Evolutionary conservation across 108 stramenopile genomes (phyloP).

Genomic region (Mediolabrus comicus): DNA sequence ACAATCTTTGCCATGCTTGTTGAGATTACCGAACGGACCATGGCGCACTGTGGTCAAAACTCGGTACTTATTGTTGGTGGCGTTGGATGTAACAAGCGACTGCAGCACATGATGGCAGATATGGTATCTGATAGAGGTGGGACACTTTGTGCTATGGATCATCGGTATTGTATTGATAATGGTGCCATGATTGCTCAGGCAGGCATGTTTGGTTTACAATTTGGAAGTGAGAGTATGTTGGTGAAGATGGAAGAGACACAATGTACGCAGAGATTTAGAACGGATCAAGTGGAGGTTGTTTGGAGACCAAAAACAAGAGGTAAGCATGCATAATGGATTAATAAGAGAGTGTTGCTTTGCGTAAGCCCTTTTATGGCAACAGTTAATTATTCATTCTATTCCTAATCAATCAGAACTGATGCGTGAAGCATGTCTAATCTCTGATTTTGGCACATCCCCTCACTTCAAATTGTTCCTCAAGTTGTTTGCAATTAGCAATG

Average conservation of each 20-base stretch:
- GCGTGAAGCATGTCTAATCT: neutral
- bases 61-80: constrained; percentile 98
- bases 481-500: constrained; percentile 56
- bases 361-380: neutral
- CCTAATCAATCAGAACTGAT: too few species aligned
- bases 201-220: constrained; percentile 95
- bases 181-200: constrained; percentile 99
- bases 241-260: constrained; percentile 83
- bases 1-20: constrained; percentile 99
- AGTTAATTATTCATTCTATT: neutral
- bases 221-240: constrained; percentile 58
- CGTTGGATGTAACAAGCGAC: constrained; percentile 96
- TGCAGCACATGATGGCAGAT: constrained; percentile 96
- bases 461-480: constrained; percentile 58
- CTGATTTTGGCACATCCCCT: constrained; percentile 50
- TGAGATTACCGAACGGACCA: constrained; percentile 99
- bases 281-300: constrained; percentile 88
- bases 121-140: constrained; percentile 95
- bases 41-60: constrained; percentile 93
- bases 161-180: constrained; percentile 99
- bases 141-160: constrained; percentile 94
- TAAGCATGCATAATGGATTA: constrained; percentile 26
- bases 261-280: constrained; percentile 94
- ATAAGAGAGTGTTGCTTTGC: neutral
- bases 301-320: constrained; percentile 75